phyloP scores from a whole-genome alignment of 371 early-diverging fungal genomes.

The Mucor racemosus region DNA sequence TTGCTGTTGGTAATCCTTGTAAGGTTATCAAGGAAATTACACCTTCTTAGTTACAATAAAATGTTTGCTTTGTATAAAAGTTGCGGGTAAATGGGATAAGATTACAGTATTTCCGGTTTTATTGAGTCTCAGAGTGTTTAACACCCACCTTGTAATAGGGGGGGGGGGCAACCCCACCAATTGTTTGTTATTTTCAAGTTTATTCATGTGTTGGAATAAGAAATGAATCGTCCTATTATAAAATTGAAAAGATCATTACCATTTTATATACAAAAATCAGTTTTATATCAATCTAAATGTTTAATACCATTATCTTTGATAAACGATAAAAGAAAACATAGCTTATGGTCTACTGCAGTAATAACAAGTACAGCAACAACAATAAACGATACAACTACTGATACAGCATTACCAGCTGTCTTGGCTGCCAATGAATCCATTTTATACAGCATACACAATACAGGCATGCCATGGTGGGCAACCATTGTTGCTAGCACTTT shows the following conservation, averaged over 20 bases:
- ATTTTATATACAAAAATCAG: background rate
- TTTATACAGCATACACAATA: constrained; percentile 44
- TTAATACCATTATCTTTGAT: background rate
- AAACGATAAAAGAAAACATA: background rate
- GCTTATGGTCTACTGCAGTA: background rate
- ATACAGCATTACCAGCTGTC: constrained; percentile 33
- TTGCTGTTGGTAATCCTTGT: constrained; percentile 89
- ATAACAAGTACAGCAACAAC: background rate
- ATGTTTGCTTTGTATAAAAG: background rate
- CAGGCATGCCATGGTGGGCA: constrained; percentile 74
- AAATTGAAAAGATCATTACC: background rate
- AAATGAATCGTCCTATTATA: constrained; percentile 9
- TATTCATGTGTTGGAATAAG: background rate
- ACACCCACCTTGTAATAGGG: background rate
- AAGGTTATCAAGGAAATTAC: constrained; percentile 50
- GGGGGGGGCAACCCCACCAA: too few species aligned
- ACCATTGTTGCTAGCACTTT: constrained; percentile 68
- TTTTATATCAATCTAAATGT: background rate
- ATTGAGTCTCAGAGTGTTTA: background rate
- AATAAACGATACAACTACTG: background rate
- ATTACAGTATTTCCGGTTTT: too few species aligned
- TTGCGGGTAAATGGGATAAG: background rate
- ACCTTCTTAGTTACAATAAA: constrained; percentile 6
- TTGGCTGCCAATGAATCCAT: constrained; percentile 52
- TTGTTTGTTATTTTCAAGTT: background rate